A percentile compares a stretch with the other conserved stretches of the same genome.
Conservation (phyloP, 805 yeast species). For the Saturnispora silvae region DNA sequence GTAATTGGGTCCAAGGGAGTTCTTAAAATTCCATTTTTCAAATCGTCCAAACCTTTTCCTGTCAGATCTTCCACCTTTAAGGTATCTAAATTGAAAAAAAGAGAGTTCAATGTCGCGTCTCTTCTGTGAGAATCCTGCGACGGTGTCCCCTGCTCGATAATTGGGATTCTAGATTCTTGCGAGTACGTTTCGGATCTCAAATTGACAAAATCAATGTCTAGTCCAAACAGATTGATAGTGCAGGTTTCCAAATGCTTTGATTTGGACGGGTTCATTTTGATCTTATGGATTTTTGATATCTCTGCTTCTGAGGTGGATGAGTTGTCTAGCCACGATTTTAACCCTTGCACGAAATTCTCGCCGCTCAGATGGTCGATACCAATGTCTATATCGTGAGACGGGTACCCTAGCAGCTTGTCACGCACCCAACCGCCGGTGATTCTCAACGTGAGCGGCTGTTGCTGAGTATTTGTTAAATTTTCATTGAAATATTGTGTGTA, state of each 20-base stretch:
- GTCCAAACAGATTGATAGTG: constrained; percentile 71
- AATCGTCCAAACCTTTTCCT: constrained; percentile 60
- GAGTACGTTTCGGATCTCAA: constrained; percentile 81
- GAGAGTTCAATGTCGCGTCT: constrained; percentile 91
- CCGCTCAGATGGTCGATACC: constrained; percentile 84
- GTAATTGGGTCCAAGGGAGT: constrained; percentile 81
- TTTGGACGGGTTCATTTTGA: constrained; percentile 88
- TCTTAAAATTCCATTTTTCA: constrained; percentile 57
- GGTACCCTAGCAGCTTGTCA: constrained; percentile 75
- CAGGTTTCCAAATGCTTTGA: constrained; percentile 96
- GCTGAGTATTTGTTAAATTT: constrained; percentile 3
- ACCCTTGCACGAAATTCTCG: constrained; percentile 64
- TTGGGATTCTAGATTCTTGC: constrained; percentile 76
- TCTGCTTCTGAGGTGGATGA: constrained; percentile 10
- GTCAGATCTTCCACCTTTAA: constrained; percentile 78
- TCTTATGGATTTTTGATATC: constrained; percentile 41
- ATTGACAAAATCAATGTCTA: constrained; percentile 92
- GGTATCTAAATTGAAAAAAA: constrained; percentile 72
- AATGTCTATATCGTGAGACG: constrained; percentile 82
- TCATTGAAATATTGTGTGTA: constrained; percentile 21
- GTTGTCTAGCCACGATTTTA: constrained; percentile 39
- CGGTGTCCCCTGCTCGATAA: constrained; percentile 76
- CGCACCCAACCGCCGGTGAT: constrained; percentile 99
- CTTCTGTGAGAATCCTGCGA: constrained; percentile 84
- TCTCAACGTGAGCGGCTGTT: constrained; percentile 34